These are phyloP conservation scores for Xylariaceae sp. DNA, from an alignment of 2,329 filamentous ascomycete species.

Conservation along the genomic window DNA sequence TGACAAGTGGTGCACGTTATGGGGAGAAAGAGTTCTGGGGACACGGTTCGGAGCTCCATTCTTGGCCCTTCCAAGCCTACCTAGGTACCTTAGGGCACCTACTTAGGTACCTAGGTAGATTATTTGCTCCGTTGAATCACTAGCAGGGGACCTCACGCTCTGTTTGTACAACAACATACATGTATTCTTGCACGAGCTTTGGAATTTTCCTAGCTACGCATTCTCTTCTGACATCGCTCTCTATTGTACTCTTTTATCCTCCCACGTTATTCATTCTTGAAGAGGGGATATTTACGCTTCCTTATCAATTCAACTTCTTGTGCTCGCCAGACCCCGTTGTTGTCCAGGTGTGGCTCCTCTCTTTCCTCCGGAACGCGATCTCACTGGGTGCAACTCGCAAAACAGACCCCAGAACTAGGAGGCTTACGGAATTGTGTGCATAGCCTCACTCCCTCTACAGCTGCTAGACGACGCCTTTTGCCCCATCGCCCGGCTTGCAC, in stretches of 20 bases:
- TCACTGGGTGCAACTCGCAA: constrained; percentile 8
- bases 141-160: too few species aligned
- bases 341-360: too few species aligned
- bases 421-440: constrained; percentile 22
- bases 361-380: constrained; percentile 10
- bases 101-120: not conserved
- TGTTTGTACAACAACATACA: too few species aligned
- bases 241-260: constrained; percentile 1
- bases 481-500: constrained; percentile 19
- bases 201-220: too few species aligned
- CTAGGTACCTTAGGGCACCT: too few species aligned
- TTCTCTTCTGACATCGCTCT: constrained; percentile 10
- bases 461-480: constrained; percentile 4
- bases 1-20: too few species aligned
- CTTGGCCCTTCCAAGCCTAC: too few species aligned
- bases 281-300: not conserved
- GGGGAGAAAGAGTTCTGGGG: too few species aligned
- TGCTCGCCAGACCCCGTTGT: constrained; percentile 5
- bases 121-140: too few species aligned
- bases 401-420: not conserved
- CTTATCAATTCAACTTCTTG: not conserved
- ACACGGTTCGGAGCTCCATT: too few species aligned
- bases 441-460: constrained; percentile 25
- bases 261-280: not conserved
- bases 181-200: too few species aligned